Percentiles rank a stretch among this genome's conserved stretches.
phyloP scores from a whole-genome alignment of 805 yeast genomes.

The Pichia kluyveri region DNA sequence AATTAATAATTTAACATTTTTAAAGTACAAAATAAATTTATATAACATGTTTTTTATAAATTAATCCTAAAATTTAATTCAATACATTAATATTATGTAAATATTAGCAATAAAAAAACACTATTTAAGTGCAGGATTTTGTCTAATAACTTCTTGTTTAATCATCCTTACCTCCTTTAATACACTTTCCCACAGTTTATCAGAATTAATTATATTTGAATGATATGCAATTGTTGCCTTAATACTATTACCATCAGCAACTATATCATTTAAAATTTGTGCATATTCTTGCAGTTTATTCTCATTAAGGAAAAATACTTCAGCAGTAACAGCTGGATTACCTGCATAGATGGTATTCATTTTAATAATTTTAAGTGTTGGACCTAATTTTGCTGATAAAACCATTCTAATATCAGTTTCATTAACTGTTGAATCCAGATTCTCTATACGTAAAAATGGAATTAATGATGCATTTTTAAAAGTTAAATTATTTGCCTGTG shows the following conservation, averaged over 20 bases:
- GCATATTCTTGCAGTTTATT: slow-evolving; percentile 5
- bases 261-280: slow-evolving; percentile 3
- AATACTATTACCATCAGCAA: slow-evolving; percentile 12
- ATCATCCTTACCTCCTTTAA: slow-evolving; percentile 6
- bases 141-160: neutral
- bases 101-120: no score
- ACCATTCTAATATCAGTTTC: slow-evolving; percentile 22
- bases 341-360: neutral
- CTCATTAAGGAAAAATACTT: slow-evolving; percentile 12
- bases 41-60: neutral
- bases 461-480: slow-evolving; percentile 18
- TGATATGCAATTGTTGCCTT: slow-evolving; percentile 5
- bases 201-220: slow-evolving; percentile 8
- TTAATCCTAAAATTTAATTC: no score
- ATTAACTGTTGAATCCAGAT: slow-evolving; percentile 24
- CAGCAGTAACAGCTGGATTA: slow-evolving; percentile 11
- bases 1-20: neutral
- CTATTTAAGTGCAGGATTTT: neutral
- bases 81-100: no score
- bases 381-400: slow-evolving; percentile 15
- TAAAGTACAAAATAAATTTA: neutral
- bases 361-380: slow-evolving; percentile 11
- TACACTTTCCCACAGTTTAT: slow-evolving; percentile 7
- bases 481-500: slow-evolving; percentile 1
- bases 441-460: slow-evolving; percentile 22